Conservation (phyloP, 768 basidiomycete species). For the Sporobolomyces roseus region DNA sequence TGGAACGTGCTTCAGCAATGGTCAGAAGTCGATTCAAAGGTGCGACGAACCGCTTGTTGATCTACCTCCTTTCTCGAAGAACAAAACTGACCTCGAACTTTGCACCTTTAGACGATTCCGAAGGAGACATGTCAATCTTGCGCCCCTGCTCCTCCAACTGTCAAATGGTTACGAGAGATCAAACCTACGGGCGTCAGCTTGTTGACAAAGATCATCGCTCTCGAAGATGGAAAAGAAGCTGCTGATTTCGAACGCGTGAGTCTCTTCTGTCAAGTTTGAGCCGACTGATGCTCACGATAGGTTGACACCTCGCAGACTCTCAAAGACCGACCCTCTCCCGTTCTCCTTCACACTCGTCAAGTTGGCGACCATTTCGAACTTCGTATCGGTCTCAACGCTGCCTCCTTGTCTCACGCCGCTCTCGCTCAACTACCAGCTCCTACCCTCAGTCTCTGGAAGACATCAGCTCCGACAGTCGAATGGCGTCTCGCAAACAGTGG, state of each 20-base stretch:
- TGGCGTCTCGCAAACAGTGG: constrained; percentile 66
- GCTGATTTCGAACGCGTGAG: constrained; percentile 73
- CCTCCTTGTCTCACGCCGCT: constrained; percentile 81
- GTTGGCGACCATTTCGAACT: constrained; percentile 59
- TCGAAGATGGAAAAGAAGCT: constrained; percentile 81
- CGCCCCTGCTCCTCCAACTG: constrained; percentile 69
- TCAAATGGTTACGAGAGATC: constrained; percentile 59
- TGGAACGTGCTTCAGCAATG: constrained; percentile 68
- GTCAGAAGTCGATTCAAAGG: constrained; percentile 57
- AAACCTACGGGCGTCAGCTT: constrained; percentile 51
- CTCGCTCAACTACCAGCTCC: constrained; percentile 67
- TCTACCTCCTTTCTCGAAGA: background rate
- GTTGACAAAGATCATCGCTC: constrained; percentile 59
- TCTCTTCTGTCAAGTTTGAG: too few species aligned
- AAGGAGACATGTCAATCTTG: constrained; percentile 56
- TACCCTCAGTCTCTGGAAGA: constrained; percentile 44
- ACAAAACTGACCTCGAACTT: constrained; percentile 1
- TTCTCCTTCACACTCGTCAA: constrained; percentile 72
- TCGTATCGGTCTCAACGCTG: constrained; percentile 80
- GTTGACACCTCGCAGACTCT: constrained; percentile 53
- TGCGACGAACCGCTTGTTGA: too few species aligned
- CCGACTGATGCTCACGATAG: too few species aligned
- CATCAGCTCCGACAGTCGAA: constrained; percentile 51
- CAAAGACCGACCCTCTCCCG: constrained; percentile 78
- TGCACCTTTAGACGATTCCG: background rate